Percentiles rank a stretch among this genome's conserved stretches.
Evolutionary conservation across 208 protist genomes (phyloP).

Genomic region (Strigomonas galati): DNA sequence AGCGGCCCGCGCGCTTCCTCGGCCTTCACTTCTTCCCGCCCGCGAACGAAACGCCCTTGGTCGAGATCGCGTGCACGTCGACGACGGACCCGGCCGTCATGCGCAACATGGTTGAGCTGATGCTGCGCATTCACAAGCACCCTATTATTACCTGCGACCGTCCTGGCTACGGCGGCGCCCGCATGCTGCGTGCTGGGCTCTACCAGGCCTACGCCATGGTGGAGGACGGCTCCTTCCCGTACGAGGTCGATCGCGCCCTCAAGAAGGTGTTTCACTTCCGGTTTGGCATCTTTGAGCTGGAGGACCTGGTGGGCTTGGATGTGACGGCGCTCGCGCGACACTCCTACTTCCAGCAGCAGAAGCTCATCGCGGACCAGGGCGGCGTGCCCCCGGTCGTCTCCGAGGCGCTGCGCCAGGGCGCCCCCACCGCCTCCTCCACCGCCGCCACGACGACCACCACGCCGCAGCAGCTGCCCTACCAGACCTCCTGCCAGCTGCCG

Average conservation of each 20-base stretch:
- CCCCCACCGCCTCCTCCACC: background rate
- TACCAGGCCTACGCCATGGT: slow-evolving; percentile 84
- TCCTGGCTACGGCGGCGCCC: slow-evolving; percentile 65
- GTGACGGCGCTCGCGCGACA: slow-evolving; percentile 34
- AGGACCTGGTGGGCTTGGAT: slow-evolving; percentile 86
- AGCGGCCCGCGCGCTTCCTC: slow-evolving; percentile 49
- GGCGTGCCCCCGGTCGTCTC: background rate
- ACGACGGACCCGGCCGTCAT: slow-evolving; percentile 51
- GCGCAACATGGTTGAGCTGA: slow-evolving; percentile 37
- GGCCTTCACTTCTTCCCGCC: slow-evolving; percentile 87
- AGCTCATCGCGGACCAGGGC: background rate
- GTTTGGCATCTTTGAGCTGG: slow-evolving; percentile 74
- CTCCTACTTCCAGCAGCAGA: background rate
- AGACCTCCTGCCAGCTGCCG: slow-evolving; percentile 25
- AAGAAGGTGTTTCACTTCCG: slow-evolving; percentile 58
- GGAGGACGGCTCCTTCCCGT: slow-evolving; percentile 75
- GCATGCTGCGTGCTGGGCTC: slow-evolving; percentile 60
- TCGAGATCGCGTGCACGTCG: slow-evolving; percentile 61
- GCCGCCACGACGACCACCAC: background rate
- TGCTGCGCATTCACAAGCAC: slow-evolving; percentile 63
- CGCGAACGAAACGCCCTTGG: slow-evolving; percentile 72
- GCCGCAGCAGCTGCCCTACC: background rate
- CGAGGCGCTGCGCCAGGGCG: background rate
- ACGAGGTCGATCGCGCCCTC: slow-evolving; percentile 75
- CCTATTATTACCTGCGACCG: slow-evolving; percentile 65